Conservation (phyloP, 768 basidiomycete species). For the Strobilomyces confusus region DNA sequence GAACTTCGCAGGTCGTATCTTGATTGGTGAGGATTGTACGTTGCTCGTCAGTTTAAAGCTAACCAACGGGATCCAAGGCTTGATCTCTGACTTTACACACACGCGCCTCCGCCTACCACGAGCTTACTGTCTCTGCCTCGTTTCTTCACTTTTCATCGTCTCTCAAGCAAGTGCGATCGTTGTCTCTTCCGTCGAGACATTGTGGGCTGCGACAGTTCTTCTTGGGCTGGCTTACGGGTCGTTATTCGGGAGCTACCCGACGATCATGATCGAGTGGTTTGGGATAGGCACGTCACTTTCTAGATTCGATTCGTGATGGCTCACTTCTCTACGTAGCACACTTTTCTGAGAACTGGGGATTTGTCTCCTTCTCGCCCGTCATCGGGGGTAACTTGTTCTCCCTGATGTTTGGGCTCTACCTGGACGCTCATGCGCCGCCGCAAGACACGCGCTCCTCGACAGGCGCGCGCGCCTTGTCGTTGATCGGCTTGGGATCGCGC, state of each 20-base stretch:
- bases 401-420: constrained; percentile 74
- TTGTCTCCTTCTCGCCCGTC: constrained; percentile 66
- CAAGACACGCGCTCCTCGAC: not conserved
- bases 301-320: not conserved
- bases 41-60: not conserved
- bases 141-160: constrained; percentile 62
- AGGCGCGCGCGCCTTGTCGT: not conserved
- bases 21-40: constrained; percentile 50
- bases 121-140: constrained; percentile 64
- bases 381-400: constrained; percentile 82
- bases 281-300: constrained; percentile 56
- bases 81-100: constrained; percentile 65
- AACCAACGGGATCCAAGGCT: constrained; percentile 37
- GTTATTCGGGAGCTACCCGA: constrained; percentile 68
- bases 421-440: constrained; percentile 61
- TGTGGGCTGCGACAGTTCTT: constrained; percentile 52
- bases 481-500: constrained; percentile 2
- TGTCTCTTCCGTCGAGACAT: constrained; percentile 51
- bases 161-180: constrained; percentile 62
- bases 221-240: constrained; percentile 59
- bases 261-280: constrained; percentile 86
- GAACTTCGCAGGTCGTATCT: constrained; percentile 75
- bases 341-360: constrained; percentile 87
- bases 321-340: constrained; percentile 40
- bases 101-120: constrained; percentile 56